Evolutionary conservation across 257 asterid genomes (phyloP).

Genomic region (Solanum megistacrolobum): DNA sequence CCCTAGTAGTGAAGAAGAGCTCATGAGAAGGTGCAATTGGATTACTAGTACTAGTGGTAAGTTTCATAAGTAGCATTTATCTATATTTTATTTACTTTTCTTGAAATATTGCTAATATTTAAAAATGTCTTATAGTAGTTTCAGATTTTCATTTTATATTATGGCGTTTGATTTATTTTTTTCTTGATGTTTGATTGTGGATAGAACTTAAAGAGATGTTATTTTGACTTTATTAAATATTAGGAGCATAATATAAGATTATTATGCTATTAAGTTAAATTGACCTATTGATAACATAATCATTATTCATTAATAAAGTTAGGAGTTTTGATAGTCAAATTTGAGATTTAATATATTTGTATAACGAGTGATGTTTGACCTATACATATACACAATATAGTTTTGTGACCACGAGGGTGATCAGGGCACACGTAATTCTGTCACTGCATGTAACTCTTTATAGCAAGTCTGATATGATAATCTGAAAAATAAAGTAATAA

Average conservation of each 20-base stretch:
- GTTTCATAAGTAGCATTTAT: background rate
- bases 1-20: constrained; percentile 37
- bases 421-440: background rate
- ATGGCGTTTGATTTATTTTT: too few species aligned
- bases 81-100: background rate
- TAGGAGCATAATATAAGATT: background rate
- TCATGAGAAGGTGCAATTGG: constrained; percentile 73
- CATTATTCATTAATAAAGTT: background rate
- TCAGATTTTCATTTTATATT: background rate
- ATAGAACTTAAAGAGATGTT: background rate
- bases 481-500: background rate
- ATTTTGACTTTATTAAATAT: background rate
- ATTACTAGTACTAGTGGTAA: constrained; percentile 73
- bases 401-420: background rate
- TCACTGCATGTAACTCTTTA: background rate
- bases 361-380: background rate
- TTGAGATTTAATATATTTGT: background rate
- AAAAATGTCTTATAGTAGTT: background rate
- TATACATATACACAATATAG: background rate
- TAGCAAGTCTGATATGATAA: background rate
- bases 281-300: background rate
- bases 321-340: background rate
- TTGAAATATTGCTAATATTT: background rate
- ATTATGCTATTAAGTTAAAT: background rate
- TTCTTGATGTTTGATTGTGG: background rate